phyloP scores from a whole-genome alignment of 1,284 basidiomycete species.

The Phlebopus sp. region DNA sequence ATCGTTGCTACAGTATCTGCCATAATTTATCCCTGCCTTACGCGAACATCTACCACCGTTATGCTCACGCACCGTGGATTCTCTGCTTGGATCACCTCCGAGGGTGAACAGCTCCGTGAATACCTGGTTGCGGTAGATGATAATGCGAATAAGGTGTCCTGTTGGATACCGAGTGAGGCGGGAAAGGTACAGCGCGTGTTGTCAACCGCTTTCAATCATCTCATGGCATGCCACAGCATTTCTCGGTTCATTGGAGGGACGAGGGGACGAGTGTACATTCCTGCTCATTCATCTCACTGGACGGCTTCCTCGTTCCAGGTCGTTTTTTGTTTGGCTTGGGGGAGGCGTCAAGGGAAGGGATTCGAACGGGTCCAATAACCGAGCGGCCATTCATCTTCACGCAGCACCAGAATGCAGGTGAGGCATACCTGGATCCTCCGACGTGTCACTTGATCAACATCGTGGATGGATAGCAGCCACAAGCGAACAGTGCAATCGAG shows the following conservation, averaged over 20 bases:
- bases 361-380: conserved; percentile 42
- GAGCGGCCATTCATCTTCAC: conserved; percentile 60
- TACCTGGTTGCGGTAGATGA: conserved; percentile 48
- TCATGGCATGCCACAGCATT: conserved; percentile 38
- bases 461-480: background rate
- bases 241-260: conserved; percentile 61
- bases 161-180: conserved; percentile 60
- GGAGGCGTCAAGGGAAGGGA: conserved; percentile 42
- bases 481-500: conserved; percentile 22
- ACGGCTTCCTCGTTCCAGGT: conserved; percentile 57
- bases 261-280: conserved; percentile 49
- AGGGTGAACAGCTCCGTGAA: conserved; percentile 47
- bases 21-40: conserved; percentile 6
- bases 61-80: conserved; percentile 60
- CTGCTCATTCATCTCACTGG: conserved; percentile 56
- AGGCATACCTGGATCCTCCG: conserved; percentile 1
- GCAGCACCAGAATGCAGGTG: conserved; percentile 34
- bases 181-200: conserved; percentile 45
- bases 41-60: conserved; percentile 3
- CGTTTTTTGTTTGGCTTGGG: conserved; percentile 57
- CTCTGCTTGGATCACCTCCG: conserved; percentile 61
- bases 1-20: conserved; percentile 3
- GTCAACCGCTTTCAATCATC: background rate
- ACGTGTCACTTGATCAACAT: background rate
- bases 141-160: conserved; percentile 45